Base-by-base conservation (phyloP, 2,329 filamentous ascomycete species). In the Sporothrix schenckii region DNA sequence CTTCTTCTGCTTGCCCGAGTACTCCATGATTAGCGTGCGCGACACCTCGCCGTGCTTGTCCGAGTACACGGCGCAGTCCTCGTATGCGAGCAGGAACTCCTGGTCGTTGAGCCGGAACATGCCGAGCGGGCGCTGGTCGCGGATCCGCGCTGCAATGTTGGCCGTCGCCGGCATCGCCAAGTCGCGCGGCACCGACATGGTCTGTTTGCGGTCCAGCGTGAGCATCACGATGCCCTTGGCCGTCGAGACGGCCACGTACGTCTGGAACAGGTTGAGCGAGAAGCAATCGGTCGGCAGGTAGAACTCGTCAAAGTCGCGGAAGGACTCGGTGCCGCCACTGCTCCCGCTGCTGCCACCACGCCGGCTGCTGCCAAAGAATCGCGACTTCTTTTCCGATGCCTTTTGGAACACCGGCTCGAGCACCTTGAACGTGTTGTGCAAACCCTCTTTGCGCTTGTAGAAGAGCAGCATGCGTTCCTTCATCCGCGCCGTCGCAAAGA, bases 221-320 rank as follows among this genome's bases (percentile, higher is more conserved):
- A 99, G 87, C 74, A 99, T 92, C 81, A 99, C 96, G 75, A 99
- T 93, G 30, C 95, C 96, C 79, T 93, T 93, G 53, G 92, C 87
- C 0, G 94, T 98, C 24, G 92, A 90, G 63, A 99, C 93, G 11
- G 95, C 93, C 68, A 99, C 91, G 72, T 93, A 96, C 0, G 91
- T 93, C 79, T 97, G 93, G 87, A 98, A 99, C 68, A 99, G 87
- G 80, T 97, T 98, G 78, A 99, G 91, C 63, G 92, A 93, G 80
- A 91, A 97, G 79, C 93, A 97, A 78, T 99, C 96, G 2, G 92
- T 91, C 0, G 95, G 95, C 75, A 99, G 94, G 81, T 98, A 99
- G 81, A 99, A 99, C 75, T 98, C 95, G 81, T 99, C 95, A 79
- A 94, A 99, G 78, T 99, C 95, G 73, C 95, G 91, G 88, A 98